Percentiles rank a stretch among this genome's conserved stretches.
phyloP scores from a whole-genome alignment of 192 early-diverging fungal genomes.

The Coemansia asiatica region DNA sequence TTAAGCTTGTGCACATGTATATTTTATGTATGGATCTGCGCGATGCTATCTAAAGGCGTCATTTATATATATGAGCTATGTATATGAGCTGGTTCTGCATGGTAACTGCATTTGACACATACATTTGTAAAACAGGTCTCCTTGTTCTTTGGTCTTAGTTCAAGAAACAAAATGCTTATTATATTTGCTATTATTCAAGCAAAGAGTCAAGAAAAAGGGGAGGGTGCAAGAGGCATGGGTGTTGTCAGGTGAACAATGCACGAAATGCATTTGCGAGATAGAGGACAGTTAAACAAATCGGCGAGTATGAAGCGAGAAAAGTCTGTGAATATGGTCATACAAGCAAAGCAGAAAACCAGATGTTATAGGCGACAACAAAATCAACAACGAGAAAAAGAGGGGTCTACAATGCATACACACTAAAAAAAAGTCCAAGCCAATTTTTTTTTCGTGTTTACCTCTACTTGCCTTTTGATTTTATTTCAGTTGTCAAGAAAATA shows the following conservation, averaged over 20 bases:
- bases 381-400: too few relatives aligned
- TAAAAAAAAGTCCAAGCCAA: neutral
- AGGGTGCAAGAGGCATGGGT: neutral
- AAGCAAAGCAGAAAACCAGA: neutral
- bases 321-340: too few relatives aligned
- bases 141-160: neutral
- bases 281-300: neutral
- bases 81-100: neutral
- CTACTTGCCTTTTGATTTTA: neutral
- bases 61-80: neutral
- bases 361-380: neutral
- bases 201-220: neutral
- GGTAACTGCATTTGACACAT: neutral
- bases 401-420: too few relatives aligned
- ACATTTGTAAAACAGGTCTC: neutral
- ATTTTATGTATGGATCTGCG: conserved; percentile 2
- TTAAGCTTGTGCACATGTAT: neutral
- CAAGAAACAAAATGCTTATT: neutral
- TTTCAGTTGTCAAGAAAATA: neutral
- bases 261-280: neutral
- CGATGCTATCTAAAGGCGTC: neutral
- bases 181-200: neutral
- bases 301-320: neutral
- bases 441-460: neutral
- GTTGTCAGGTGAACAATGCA: conserved; percentile 3